These are phyloP conservation scores for Punctularia strigosozonata DNA, from an alignment of 768 basidiomycete genomes.

Conservation along the genomic window DNA sequence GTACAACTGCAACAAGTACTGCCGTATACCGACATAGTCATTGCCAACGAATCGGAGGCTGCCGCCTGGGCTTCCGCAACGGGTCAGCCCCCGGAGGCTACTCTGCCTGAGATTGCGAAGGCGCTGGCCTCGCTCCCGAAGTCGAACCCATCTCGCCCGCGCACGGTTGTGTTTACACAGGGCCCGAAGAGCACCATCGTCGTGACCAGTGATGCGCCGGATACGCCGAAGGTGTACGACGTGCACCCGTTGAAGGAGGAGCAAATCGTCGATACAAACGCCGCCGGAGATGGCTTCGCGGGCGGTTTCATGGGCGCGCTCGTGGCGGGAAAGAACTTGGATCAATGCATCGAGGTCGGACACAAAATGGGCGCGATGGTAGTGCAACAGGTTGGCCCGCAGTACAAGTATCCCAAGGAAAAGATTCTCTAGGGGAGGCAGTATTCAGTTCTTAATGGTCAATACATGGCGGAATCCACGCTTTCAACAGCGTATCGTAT, in stretches of 20 bases:
- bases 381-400: slow-evolving; percentile 60
- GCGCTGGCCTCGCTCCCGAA: slow-evolving; percentile 70
- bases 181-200: slow-evolving; percentile 72
- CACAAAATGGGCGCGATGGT: slow-evolving; percentile 82
- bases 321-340: slow-evolving; percentile 64
- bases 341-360: slow-evolving; percentile 72
- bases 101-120: slow-evolving; percentile 58
- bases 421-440: slow-evolving; percentile 21
- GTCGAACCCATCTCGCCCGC: slow-evolving; percentile 61
- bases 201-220: slow-evolving; percentile 46
- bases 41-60: slow-evolving; percentile 96
- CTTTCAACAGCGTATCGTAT: slow-evolving; percentile 26
- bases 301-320: slow-evolving; percentile 90
- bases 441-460: no score
- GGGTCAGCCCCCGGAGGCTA: slow-evolving; percentile 52
- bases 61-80: slow-evolving; percentile 71
- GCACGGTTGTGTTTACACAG: slow-evolving; percentile 85
- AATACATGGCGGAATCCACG: no score
- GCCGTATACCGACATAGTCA: slow-evolving; percentile 78
- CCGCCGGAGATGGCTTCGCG: slow-evolving; percentile 95
- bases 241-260: slow-evolving; percentile 47
- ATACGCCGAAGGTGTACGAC: slow-evolving; percentile 40
- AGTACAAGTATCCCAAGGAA: slow-evolving; percentile 47
- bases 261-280: slow-evolving; percentile 92
- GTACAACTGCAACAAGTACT: slow-evolving; percentile 71